phyloP scores from a whole-genome alignment of 129 eudicot genomes.

The Centaurea solstitialis region DNA sequence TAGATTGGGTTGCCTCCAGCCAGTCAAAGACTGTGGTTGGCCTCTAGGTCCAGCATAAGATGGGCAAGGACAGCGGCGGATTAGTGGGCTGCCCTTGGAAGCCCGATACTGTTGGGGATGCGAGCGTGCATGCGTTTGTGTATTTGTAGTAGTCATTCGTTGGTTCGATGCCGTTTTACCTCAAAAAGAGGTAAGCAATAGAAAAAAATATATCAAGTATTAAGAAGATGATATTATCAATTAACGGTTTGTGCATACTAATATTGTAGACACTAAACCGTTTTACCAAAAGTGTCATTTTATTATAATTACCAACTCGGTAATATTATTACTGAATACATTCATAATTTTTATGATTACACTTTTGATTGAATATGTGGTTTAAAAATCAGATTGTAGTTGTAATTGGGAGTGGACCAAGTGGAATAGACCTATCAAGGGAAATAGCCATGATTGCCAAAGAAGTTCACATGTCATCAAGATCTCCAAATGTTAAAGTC shows the following conservation, averaged over 20 bases:
- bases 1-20: too few species aligned
- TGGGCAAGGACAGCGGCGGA: too few species aligned
- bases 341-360: neutral
- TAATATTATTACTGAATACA: neutral
- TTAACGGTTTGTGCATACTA: neutral
- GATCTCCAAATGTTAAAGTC: slow-evolving; percentile 30
- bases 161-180: too few species aligned
- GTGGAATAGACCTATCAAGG: slow-evolving; percentile 44
- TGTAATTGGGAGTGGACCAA: slow-evolving; percentile 62
- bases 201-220: neutral
- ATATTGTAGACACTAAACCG: neutral
- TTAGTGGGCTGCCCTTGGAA: too few species aligned
- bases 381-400: slow-evolving; percentile 49
- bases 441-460: slow-evolving; percentile 62
- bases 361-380: neutral
- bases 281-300: neutral
- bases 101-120: too few species aligned
- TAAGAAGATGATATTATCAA: neutral
- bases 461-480: slow-evolving; percentile 67
- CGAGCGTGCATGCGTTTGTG: too few species aligned
- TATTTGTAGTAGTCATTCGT: too few species aligned
- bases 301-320: neutral
- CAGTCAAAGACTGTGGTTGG: too few species aligned
- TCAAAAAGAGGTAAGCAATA: neutral
- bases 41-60: too few species aligned